Conservation (phyloP, 2,329 filamentous ascomycete species). For the Hawksworthiomyces lignivorus region DNA sequence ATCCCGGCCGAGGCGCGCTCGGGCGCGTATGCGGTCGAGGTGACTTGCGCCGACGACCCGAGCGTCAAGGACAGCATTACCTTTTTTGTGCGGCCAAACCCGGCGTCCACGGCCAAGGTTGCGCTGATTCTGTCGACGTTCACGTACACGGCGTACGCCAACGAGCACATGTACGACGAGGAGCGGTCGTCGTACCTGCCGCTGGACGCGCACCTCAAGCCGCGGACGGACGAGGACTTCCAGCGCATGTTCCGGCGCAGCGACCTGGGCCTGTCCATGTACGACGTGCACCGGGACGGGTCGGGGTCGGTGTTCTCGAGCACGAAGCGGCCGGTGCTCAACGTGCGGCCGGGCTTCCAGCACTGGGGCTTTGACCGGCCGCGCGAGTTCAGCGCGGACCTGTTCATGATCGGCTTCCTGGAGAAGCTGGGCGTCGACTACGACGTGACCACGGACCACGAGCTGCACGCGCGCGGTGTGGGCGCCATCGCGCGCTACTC, state of each 20-base stretch:
- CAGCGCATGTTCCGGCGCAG: slow-evolving; percentile 3
- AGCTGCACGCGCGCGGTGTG: slow-evolving; percentile 21
- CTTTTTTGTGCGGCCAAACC: slow-evolving; percentile 6
- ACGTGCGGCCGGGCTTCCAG: slow-evolving; percentile 27
- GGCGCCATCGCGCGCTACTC: slow-evolving; percentile 16
- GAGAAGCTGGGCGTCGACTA: slow-evolving; percentile 23
- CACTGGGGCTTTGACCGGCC: slow-evolving; percentile 27
- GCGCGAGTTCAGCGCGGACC: slow-evolving; percentile 27
- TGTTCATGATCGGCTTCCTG: slow-evolving; percentile 27
- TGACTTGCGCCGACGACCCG: background rate
- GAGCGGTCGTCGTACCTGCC: background rate
- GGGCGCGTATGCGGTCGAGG: slow-evolving; percentile 8
- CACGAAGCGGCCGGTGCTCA: slow-evolving; percentile 27
- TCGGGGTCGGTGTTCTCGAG: slow-evolving; percentile 26
- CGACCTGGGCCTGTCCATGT: slow-evolving; percentile 29
- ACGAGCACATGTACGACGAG: slow-evolving; percentile 9
- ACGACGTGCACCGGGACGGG: slow-evolving; percentile 29
- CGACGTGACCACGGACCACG: slow-evolving; percentile 30
- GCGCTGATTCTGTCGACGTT: slow-evolving; percentile 5
- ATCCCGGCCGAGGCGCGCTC: slow-evolving; percentile 4
- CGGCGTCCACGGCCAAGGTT: background rate
- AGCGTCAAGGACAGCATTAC: slow-evolving; percentile 1
- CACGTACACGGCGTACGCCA: slow-evolving; percentile 11
- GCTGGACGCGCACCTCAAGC: background rate
- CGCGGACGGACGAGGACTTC: slow-evolving; percentile 1